Evolutionary conservation across 2,329 filamentous ascomycete species (phyloP).

Genomic region (Cylindrodendrum hubeiense): DNA sequence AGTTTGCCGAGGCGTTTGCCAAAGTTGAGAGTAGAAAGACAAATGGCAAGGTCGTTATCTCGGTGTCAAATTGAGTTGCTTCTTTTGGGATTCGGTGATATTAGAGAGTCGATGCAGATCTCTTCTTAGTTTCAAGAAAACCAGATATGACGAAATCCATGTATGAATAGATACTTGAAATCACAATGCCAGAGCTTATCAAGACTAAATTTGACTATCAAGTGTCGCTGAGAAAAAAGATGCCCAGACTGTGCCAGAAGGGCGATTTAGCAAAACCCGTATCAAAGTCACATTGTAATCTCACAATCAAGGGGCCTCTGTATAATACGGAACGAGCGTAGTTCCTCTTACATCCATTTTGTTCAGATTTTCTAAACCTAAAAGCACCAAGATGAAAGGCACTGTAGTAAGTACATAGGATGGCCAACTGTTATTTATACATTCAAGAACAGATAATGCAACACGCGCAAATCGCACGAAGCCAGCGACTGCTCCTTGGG

Average conservation of each 20-base stretch:
- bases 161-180: background rate
- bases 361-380: slow-evolving; percentile 29
- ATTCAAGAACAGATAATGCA: slow-evolving; percentile 15
- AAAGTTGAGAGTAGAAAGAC: slow-evolving; percentile 50
- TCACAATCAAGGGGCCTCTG: too few species aligned
- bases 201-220: background rate
- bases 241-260: too few species aligned
- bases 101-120: background rate
- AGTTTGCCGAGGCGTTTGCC: slow-evolving; percentile 54
- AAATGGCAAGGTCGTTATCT: slow-evolving; percentile 56
- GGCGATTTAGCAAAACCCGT: too few species aligned
- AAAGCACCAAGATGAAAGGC: slow-evolving; percentile 6
- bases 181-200: too few species aligned
- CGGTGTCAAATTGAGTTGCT: slow-evolving; percentile 34
- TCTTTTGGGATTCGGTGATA: background rate
- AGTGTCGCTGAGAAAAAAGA: too few species aligned
- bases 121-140: background rate
- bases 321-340: background rate
- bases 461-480: background rate
- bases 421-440: slow-evolving; percentile 30
- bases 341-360: slow-evolving; percentile 3
- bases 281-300: background rate
- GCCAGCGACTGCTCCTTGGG: slow-evolving; percentile 3
- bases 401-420: slow-evolving; percentile 30
- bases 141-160: background rate